Conservation (phyloP, 805 yeast species). For the Lachancea waltii region DNA sequence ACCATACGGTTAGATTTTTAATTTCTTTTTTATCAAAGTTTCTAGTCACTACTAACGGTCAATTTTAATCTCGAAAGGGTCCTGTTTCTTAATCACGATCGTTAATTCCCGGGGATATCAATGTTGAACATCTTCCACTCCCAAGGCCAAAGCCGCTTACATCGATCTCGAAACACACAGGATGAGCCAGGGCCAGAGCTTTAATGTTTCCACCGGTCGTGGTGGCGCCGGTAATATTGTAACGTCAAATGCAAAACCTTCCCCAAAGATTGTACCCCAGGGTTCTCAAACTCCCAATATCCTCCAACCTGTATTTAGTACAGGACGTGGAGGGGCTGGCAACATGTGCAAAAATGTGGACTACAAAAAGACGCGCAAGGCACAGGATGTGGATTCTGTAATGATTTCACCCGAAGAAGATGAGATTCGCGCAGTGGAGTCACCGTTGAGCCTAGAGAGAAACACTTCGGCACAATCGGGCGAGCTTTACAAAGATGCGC, state of each 20-base stretch:
- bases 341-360: constrained; percentile 62
- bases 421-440: constrained; percentile 3
- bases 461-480: constrained; percentile 12
- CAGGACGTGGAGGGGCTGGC: constrained; percentile 78
- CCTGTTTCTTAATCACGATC: too few species aligned
- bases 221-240: constrained; percentile 74
- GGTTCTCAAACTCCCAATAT: constrained; percentile 59
- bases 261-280: constrained; percentile 50
- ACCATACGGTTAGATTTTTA: too few species aligned
- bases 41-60: too few species aligned
- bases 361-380: constrained; percentile 49
- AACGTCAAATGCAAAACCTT: constrained; percentile 37
- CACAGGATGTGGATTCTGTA: constrained; percentile 55
- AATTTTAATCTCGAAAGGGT: too few species aligned
- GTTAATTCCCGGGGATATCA: too few species aligned
- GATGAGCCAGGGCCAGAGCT: constrained; percentile 5
- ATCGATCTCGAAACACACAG: too few species aligned
- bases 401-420: constrained; percentile 24
- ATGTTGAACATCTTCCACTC: too few species aligned
- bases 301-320: constrained; percentile 49
- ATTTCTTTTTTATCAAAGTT: too few species aligned
- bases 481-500: not conserved
- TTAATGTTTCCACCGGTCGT: constrained; percentile 53
- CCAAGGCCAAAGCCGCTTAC: too few species aligned
- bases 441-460: constrained; percentile 6